Evolutionary conservation across 768 basidiomycete species (phyloP), one percentile per base, ranked within the genome.

Genomic region (Lentinula aciculospora): DNA sequence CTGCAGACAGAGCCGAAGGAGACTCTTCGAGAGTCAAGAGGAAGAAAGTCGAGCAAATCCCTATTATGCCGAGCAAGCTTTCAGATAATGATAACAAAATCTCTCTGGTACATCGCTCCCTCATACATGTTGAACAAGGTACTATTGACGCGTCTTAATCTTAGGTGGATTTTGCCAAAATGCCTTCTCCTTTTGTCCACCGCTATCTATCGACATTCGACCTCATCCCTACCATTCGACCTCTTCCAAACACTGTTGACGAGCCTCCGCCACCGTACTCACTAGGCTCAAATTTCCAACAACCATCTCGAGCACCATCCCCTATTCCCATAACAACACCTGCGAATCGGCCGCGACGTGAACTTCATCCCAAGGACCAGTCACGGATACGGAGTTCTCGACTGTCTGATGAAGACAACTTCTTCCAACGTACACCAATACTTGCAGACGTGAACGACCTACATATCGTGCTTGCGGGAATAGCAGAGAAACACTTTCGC

Each of bases 401-500:
- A 36, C 64, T 90, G 39, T 50, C 49, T 19, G 69, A 85, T 48
- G 89, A 92, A 63, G 90, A 91, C 59, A 85, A 81, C 42, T 62
- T 72, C 57, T 72, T 68, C 58, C 67, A 67, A 37, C 82, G 85
- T 19, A 80, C 81, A 8, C 86, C 89, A 2, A 81, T 92, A 53
- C 68, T 91, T 57, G 80, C 86, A 9, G 91, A 93, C 67, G 66
- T 86, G 12, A 77, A 76, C 32, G 89, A 91, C 36, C 74, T 90
- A 15, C 85, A 90, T 58, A 74, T 68, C 0, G 77, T 87, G 44
- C 71, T 93, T 32, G 90, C 90, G 2, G 71, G 74, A 7, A 77
- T 93, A 39, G 89, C 84, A 2, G 86, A 90, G 64, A 77, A 77
- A 55, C 91, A 93, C 69, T 92, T 90, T 67, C 76, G 81, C 57